A percentile compares a stretch with the other conserved stretches of the same genome.
Conservation (phyloP, 805 yeast species). For the Metschnikowia baotianmanensis region DNA sequence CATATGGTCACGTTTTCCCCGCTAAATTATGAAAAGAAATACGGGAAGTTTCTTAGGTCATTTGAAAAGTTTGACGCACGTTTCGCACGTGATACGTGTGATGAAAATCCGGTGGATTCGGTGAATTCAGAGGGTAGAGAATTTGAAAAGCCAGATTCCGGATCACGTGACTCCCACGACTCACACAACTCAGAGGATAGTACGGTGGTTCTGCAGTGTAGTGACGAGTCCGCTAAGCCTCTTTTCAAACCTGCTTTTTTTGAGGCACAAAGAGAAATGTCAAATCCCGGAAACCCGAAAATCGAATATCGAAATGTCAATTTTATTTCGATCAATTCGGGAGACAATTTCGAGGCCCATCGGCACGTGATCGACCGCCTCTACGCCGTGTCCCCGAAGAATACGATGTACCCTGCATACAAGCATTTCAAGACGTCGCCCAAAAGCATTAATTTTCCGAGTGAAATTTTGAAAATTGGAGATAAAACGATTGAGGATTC, state of each 20-base stretch:
- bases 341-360: constrained; percentile 5
- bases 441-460: background rate
- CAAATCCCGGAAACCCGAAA: too few relatives aligned
- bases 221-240: constrained; percentile 10
- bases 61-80: constrained; percentile 5
- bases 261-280: too few relatives aligned
- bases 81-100: background rate
- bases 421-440: background rate
- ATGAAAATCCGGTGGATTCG: too few relatives aligned
- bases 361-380: constrained; percentile 26
- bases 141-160: too few relatives aligned
- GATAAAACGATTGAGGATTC: too few relatives aligned
- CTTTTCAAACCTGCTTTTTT: constrained; percentile 14
- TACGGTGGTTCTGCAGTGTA: constrained; percentile 6
- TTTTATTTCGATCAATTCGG: background rate
- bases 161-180: background rate
- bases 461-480: background rate
- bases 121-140: too few relatives aligned
- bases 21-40: constrained; percentile 6
- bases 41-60: constrained; percentile 9
- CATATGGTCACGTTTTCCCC: constrained; percentile 14
- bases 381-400: constrained; percentile 41
- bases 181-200: background rate
- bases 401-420: constrained; percentile 32
- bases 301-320: too few relatives aligned